phyloP scores from a whole-genome alignment of 306 rosid species.

The Fagus sylvatica region DNA sequence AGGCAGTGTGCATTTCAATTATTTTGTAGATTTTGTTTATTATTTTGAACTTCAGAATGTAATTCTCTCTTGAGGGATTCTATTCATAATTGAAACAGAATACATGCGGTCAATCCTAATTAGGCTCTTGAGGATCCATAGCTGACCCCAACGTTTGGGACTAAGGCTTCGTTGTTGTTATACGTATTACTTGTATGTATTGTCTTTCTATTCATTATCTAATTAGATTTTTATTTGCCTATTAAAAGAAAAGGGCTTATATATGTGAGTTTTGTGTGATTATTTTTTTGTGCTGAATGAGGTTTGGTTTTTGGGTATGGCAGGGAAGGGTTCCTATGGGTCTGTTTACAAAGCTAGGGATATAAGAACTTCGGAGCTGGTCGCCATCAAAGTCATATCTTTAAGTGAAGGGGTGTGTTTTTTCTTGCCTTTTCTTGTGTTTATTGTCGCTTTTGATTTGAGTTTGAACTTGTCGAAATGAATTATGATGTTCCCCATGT shows the following conservation, averaged over 20 bases:
- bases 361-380: conserved; percentile 84
- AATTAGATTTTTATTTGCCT: too few species aligned
- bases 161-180: too few species aligned
- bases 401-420: conserved; percentile 81
- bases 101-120: too few species aligned
- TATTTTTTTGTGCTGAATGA: conserved; percentile 8
- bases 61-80: too few species aligned
- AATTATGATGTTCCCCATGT: conserved; percentile 21
- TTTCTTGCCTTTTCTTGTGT: conserved; percentile 1
- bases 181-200: too few species aligned
- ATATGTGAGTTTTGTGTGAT: neutral
- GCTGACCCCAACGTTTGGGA: too few species aligned
- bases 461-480: conserved; percentile 25
- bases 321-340: conserved; percentile 99
- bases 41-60: neutral
- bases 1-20: neutral
- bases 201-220: too few species aligned
- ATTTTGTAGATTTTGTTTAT: conserved; percentile 3
- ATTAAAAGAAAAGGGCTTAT: neutral
- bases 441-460: conserved; percentile 5
- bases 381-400: conserved; percentile 93
- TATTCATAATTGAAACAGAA: too few species aligned
- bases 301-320: conserved; percentile 21
- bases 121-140: too few species aligned
- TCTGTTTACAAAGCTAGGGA: conserved; percentile 97